These are phyloP conservation scores for Juglanconis juglandina DNA, from an alignment of 2,329 filamentous ascomycete species.

Conservation along the genomic window DNA sequence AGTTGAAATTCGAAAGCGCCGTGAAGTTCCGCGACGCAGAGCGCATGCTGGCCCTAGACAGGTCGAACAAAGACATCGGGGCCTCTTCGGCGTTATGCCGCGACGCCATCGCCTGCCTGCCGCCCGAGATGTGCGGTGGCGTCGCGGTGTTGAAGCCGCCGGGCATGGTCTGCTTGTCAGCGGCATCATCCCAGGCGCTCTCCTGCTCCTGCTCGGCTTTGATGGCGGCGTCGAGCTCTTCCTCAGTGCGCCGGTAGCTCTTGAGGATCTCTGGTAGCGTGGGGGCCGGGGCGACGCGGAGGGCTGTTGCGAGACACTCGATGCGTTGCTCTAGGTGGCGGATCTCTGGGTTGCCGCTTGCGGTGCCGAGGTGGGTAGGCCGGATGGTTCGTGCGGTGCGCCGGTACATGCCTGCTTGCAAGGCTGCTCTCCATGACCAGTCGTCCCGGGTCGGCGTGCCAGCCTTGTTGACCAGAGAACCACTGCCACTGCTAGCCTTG, in stretches of 20 bases:
- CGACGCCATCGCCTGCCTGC: conserved; percentile 45
- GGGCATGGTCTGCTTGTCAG: conserved; percentile 55
- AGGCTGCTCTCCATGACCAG: conserved; percentile 74
- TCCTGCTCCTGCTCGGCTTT: conserved; percentile 63
- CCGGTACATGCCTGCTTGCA: conserved; percentile 73
- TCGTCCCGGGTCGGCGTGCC: conserved; percentile 45
- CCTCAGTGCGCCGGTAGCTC: conserved; percentile 73
- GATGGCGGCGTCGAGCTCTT: conserved; percentile 67
- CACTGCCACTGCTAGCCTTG: conserved; percentile 26
- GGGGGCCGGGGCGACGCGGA: conserved; percentile 67
- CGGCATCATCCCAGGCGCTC: conserved; percentile 66
- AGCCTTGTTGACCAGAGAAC: conserved; percentile 14
- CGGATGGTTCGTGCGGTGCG: conserved; percentile 50
- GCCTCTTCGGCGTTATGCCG: conserved; percentile 46
- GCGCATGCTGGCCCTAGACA: conserved; percentile 58
- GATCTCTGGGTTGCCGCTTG: conserved; percentile 58
- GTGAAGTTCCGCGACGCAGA: conserved; percentile 58
- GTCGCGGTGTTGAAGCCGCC: conserved; percentile 47
- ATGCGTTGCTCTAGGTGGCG: conserved; percentile 76
- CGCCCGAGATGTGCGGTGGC: conserved; percentile 34
- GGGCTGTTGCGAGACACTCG: conserved; percentile 72
- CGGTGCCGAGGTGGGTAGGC: conserved; percentile 58
- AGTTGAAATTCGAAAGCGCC: conserved; percentile 50
- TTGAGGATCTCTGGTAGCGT: conserved; percentile 73
- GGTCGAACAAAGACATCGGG: conserved; percentile 63